phyloP scores from a whole-genome alignment of 2,329 filamentous ascomycete genomes.

The Phoma herbarum region DNA sequence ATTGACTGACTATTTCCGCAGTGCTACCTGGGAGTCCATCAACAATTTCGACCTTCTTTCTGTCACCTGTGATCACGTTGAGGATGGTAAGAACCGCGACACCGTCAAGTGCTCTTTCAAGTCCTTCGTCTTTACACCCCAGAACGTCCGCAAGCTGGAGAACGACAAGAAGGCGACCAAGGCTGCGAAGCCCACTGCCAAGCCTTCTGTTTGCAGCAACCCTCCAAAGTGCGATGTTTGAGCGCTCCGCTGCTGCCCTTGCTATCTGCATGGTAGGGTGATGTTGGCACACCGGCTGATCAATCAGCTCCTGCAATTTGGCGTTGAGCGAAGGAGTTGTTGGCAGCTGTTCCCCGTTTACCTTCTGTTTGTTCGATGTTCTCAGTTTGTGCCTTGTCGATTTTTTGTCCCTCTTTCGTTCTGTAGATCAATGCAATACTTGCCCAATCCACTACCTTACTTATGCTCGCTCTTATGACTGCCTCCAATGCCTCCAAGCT shows the following conservation, averaged over 20 bases:
- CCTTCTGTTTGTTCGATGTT: background rate
- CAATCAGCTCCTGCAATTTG: background rate
- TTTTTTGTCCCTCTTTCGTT: background rate
- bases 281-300: background rate
- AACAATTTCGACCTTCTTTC: constrained; percentile 27
- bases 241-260: background rate
- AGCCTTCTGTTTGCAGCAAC: background rate
- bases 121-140: constrained; percentile 26
- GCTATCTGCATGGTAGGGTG: background rate
- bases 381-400: background rate
- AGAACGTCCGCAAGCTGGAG: constrained; percentile 32
- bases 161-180: constrained; percentile 1
- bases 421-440: background rate
- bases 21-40: constrained; percentile 33
- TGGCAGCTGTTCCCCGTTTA: background rate
- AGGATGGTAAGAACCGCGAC: constrained; percentile 9
- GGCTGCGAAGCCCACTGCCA: background rate
- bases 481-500: background rate
- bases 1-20: constrained; percentile 7
- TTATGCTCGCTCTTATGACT: background rate
- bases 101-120: constrained; percentile 20
- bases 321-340: background rate
- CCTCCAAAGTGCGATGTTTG: constrained; percentile 3
- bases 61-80: constrained; percentile 21
- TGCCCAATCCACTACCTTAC: background rate